Evolutionary conservation across 176 grass and related monocot genomes (phyloP).

Genomic region (Poa annua): DNA sequence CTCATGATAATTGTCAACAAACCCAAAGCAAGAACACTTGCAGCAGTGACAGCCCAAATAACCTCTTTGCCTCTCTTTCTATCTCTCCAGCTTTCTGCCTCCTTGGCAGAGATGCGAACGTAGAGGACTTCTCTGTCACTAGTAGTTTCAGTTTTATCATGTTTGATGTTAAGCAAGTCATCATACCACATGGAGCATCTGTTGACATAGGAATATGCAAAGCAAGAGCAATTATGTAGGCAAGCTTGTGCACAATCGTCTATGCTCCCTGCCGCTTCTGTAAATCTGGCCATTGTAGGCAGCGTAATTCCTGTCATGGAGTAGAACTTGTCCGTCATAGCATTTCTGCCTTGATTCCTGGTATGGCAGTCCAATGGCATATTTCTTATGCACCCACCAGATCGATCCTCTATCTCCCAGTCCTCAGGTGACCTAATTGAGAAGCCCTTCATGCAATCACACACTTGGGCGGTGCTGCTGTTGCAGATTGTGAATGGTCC

Average conservation of each 20-base stretch:
- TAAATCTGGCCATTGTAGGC: slow-evolving; percentile 34
- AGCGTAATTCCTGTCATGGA: slow-evolving; percentile 29
- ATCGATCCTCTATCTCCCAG: slow-evolving; percentile 46
- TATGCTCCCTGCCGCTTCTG: slow-evolving; percentile 7
- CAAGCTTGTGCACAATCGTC: slow-evolving; percentile 52
- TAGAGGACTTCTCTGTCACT: slow-evolving; percentile 36
- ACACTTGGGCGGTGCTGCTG: not conserved
- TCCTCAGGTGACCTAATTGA: slow-evolving; percentile 30
- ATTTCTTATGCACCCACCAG: slow-evolving; percentile 52
- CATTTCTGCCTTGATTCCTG: slow-evolving; percentile 20
- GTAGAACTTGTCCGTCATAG: slow-evolving; percentile 48
- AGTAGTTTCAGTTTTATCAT: not conserved
- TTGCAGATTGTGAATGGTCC: slow-evolving; percentile 61
- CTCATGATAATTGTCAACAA: not conserved
- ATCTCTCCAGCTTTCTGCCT: slow-evolving; percentile 29
- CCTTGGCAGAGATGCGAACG: slow-evolving; percentile 51
- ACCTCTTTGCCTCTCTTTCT: slow-evolving; percentile 2
- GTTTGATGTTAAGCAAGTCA: slow-evolving; percentile 48
- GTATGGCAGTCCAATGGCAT: slow-evolving; percentile 44
- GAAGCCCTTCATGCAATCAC: slow-evolving; percentile 56
- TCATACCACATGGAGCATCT: slow-evolving; percentile 51
- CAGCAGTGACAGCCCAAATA: slow-evolving; percentile 2
- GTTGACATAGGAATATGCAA: slow-evolving; percentile 50
- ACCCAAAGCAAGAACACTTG: not conserved
- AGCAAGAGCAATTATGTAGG: slow-evolving; percentile 51